Base-by-base conservation (phyloP, 225 moss, liverwort and hornwort species). In the Pseudoscleropodium purum region DNA sequence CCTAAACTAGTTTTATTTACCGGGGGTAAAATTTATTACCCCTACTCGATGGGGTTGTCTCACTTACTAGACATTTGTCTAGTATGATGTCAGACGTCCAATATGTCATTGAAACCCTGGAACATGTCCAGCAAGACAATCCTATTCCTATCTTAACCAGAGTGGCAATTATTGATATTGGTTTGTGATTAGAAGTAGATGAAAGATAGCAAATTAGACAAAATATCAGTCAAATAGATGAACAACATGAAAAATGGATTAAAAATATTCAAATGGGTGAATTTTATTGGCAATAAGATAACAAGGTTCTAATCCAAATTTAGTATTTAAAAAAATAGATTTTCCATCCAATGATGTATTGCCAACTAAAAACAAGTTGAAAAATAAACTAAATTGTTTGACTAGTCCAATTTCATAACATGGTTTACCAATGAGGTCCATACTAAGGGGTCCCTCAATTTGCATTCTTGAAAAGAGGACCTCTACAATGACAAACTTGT, bases 101-200 rank as follows among this genome's bases (percentile, higher is more conserved):
- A 45, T 45, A 45, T 8, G 45, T 45, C 45, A 45, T 8, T 8
- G 8, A 45, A 45, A 45, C 45, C 45, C 45, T 6, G 6, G 45
- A 45, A 45, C 45, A 6, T 45, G 45, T 45, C 8, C 8, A 8
- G 8, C 45, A 45, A 45, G 45, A 45, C 45, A 45, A 45, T 8
- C 45, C 6, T 45, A 8, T n/a, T n/a, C n/a, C n/a, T n/a, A n/a
- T n/a, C n/a, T n/a, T n/a, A 52, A 14, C 14, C 0, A 21, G 0
- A 76, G 11, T 23, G 2, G 5, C 34, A 23, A 52, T 52, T 23
- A 52, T 5, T 52, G 23, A 36, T 36, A 36, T 36, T 52, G 36
- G 5, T 77, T 34, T 23, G 8, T 36, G 15, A 78, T n/a, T n/a
- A n/a, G n/a, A 52, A 54, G 0, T 9, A 24, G 4, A 78, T 56